Evolutionary conservation across 2,329 filamentous ascomycete species (phyloP).

Genomic region (Elsinoe fawcettii): DNA sequence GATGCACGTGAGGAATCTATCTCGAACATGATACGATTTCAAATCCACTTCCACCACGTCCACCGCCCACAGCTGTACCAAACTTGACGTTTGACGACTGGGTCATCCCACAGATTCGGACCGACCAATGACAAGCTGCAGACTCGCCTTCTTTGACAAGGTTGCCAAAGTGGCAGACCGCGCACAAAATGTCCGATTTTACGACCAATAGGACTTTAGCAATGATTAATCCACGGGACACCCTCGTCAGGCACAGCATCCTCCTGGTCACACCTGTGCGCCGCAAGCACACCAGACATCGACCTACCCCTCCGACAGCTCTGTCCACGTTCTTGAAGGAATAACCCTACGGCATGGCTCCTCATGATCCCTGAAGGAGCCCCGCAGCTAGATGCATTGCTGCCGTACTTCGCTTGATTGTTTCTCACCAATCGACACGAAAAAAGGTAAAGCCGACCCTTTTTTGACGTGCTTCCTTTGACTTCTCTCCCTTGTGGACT

Average conservation of each 20-base stretch:
- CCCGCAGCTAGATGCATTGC: background rate
- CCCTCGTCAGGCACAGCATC: slow-evolving; percentile 2
- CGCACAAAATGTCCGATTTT: slow-evolving; percentile 9
- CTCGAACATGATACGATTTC: background rate
- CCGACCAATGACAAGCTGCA: background rate
- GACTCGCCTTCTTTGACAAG: background rate
- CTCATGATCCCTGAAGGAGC: background rate
- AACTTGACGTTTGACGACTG: background rate
- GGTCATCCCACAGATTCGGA: slow-evolving; percentile 2
- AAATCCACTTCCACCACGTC: background rate
- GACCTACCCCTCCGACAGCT: background rate
- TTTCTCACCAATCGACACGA: background rate
- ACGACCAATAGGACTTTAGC: background rate
- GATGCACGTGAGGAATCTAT: background rate
- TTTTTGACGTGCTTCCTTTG: slow-evolving; percentile 2
- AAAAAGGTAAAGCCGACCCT: slow-evolving; percentile 1
- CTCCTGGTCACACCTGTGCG: slow-evolving; percentile 7
- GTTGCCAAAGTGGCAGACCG: slow-evolving; percentile 11
- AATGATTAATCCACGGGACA: background rate
- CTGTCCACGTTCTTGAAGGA: slow-evolving; percentile 4
- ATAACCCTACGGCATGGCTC: slow-evolving; percentile 1
- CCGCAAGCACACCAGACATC: background rate
- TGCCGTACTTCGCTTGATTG: background rate
- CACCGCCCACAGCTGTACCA: background rate
- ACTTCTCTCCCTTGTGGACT: slow-evolving; percentile 3